Evolutionary conservation across 2,329 filamentous ascomycete species (phyloP), one percentile per base, ranked within the genome.

Genomic region (Penicillium sp.): DNA sequence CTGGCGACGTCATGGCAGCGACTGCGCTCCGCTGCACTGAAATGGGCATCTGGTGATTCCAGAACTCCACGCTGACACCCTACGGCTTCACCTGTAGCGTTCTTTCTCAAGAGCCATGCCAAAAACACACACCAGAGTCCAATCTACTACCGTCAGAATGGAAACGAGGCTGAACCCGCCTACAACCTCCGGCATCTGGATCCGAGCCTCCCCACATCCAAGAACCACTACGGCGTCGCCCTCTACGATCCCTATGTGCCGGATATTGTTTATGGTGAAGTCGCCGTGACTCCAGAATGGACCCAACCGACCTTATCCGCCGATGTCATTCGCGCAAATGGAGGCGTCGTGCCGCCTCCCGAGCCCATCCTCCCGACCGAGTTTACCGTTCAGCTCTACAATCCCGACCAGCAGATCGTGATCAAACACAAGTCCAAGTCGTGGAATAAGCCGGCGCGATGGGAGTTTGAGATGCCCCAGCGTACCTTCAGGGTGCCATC

Each of bases 391-490:
- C 85, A 91, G 60, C 82, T 98, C 3, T 97, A 96, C 76, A 93
- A 95, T 65, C 93, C 93, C 0, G 91, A 97, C 66, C 89, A 93
- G 68, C 79, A 86, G 58, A 75, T 97, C 18, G 60, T 76, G 1
- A 79, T 97, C 33, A 83, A 79, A 58, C 65, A 73, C 54, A 82
- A 86, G 57, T 78, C 84, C 36, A 85, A 86, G 32, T 83, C 84
- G 51, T 95, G 90, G 85, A 90, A 85, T 52, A 85, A 83, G 51
- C 84, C 83, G 11, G 82, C 89, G 45, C 81, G 81, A 46, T 98
- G 91, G 85, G 88, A 93, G 55, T 97, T 98, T 69, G 88, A 91
- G 67, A 84, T 98, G 70, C 93, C 93, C 0, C 83, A 90, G 63
- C 84, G 83, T 50, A 86, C 84, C 26, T 98, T 98, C 66, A 81